Evolutionary conservation across 2,329 filamentous ascomycete genomes (phyloP), one percentile per base, ranked within the genome.

Genomic region (Dendrostoma leiphaemia): DNA sequence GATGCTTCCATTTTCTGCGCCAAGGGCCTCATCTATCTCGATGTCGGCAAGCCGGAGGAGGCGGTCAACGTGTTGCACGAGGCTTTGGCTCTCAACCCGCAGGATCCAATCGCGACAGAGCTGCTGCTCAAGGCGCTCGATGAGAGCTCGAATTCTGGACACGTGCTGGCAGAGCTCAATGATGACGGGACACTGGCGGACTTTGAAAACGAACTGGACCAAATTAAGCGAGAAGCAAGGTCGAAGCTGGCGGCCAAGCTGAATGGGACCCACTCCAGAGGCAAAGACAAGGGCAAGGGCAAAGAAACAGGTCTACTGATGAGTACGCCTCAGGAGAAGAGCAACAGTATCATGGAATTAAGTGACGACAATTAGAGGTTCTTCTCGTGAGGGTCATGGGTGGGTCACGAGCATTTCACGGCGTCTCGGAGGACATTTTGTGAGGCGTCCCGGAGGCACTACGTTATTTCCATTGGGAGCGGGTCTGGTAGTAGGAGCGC

Each of bases 41-140:
- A 96, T 64, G 78, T 91, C 61, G 84, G 83, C 15, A 79, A 83
- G 48, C 82, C 84, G 0, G 88, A 88, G 63, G 88, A 95, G 43
- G 93, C 93, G 0, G 86, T 94, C 4, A 79, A 86, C 9, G 85
- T 90, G 3, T 75, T 97, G 24, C 94, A 97, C 62, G 90, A 97
- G 69, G 90, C 90, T 1, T 77, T 94, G 15, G 88, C 89, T 0
- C 84, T 93, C 21, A 81, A 83, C 31, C 88, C 90, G 0, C 90
- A 94, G 69, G 90, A 94, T 64, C 84, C 88, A 5, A 87, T 92
- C 60, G 89, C 90, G 2, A 91, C 88, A 0, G 90, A 94, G 66
- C 72, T 94, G 47, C 74, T 94, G 29, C 85, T 83, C 63, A 87
- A 86, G 66, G 88, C 89, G 3, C 73, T 91, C 1, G 81, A 83